Conservation (phyloP, 345 rosid species). For the Euphorbia peplus region DNA sequence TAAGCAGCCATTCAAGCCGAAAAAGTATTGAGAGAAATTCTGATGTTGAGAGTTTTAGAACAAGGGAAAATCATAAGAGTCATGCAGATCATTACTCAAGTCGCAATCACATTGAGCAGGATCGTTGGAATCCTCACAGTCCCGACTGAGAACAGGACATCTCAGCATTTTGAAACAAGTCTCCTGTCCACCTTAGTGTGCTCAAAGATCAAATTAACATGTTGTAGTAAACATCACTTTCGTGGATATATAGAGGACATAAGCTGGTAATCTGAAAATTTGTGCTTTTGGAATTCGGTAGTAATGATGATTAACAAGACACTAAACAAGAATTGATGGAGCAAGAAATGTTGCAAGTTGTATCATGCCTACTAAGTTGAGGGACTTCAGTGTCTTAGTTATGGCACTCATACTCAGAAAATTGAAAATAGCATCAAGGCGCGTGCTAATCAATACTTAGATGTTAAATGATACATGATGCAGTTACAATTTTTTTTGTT, state of each 20-base stretch:
- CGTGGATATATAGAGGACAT: neutral
- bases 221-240: neutral
- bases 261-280: neutral
- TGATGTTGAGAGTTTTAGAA: slow-evolving; percentile 4
- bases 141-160: slow-evolving; percentile 8
- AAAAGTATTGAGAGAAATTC: slow-evolving; percentile 5
- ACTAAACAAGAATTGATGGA: neutral
- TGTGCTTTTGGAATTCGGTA: neutral
- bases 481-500: neutral
- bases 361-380: neutral
- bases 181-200: neutral
- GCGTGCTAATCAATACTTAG: neutral
- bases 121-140: slow-evolving; percentile 32
- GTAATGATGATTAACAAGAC: neutral
- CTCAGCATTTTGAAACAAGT: neutral
- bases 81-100: neutral
- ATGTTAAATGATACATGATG: neutral
- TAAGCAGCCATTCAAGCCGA: slow-evolving; percentile 19
- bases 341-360: neutral
- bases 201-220: neutral
- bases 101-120: slow-evolving; percentile 2
- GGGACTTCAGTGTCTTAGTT: no score
- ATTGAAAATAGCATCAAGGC: neutral
- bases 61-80: neutral
- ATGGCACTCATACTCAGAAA: no score